These are phyloP conservation scores for Prunus mongolica DNA, from an alignment of 306 rosid genomes.

Conservation along the genomic window DNA sequence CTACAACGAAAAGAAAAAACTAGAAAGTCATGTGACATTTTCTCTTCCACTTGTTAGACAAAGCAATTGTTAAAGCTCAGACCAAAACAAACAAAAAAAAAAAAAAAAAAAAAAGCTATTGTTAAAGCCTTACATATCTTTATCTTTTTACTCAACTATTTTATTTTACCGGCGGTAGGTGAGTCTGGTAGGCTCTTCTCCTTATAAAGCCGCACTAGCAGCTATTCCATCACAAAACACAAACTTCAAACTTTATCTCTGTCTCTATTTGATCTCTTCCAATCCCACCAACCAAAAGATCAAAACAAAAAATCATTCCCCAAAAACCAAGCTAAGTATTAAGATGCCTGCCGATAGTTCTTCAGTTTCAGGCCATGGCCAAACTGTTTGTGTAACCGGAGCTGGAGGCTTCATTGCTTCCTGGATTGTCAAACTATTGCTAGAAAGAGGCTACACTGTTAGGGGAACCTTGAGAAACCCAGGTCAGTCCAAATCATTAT, in stretches of 20 bases:
- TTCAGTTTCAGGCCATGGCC: slow-evolving; percentile 26
- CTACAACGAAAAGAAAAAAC: neutral
- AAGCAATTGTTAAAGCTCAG: neutral
- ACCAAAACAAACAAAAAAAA: neutral
- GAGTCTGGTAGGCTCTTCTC: neutral
- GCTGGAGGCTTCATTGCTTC: slow-evolving; percentile 98
- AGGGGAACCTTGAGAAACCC: slow-evolving; percentile 86
- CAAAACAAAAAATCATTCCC: neutral
- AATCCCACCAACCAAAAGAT: slow-evolving; percentile 2
- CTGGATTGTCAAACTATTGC: slow-evolving; percentile 75
- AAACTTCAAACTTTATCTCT: neutral
- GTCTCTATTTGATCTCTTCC: neutral
- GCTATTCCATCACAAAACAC: neutral
- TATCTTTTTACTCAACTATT: neutral
- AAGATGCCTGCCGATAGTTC: slow-evolving; percentile 44
- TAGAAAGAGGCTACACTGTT: slow-evolving; percentile 70
- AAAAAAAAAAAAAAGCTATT: neutral
- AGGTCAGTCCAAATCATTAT: slow-evolving; percentile 28
- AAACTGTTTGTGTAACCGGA: slow-evolving; percentile 85
- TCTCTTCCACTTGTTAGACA: neutral
- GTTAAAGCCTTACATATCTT: neutral
- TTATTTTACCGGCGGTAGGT: slow-evolving; percentile 28
- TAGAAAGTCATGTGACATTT: neutral
- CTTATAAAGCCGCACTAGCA: slow-evolving; percentile 18
- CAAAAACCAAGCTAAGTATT: neutral